Evolutionary conservation across 2,329 filamentous ascomycete species (phyloP).

Genomic region (Hymenoscyphus fructigenus): DNA sequence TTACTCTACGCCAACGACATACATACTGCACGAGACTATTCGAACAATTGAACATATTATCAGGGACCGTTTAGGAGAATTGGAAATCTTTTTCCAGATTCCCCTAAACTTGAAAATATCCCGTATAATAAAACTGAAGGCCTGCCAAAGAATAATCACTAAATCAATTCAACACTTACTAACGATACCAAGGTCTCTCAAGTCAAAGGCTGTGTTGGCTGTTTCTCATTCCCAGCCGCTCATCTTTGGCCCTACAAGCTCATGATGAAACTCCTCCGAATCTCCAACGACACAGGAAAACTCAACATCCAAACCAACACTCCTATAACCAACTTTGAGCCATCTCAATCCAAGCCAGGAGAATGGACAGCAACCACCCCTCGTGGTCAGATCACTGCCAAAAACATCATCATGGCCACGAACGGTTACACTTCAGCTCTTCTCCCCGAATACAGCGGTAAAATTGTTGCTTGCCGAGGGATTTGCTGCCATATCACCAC

Average conservation of each 20-base stretch:
- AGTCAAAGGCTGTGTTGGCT: constrained; percentile 21
- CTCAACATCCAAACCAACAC: constrained; percentile 56
- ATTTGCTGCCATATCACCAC: constrained; percentile 36
- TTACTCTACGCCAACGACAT: not conserved
- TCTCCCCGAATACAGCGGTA: constrained; percentile 47
- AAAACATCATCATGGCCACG: constrained; percentile 60
- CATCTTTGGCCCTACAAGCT: constrained; percentile 61
- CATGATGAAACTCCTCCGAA: constrained; percentile 50
- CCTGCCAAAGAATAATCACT: constrained; percentile 7
- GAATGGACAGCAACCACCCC: constrained; percentile 50
- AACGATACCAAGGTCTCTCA: constrained; percentile 18
- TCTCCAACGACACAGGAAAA: constrained; percentile 39
- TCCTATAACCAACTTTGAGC: constrained; percentile 38
- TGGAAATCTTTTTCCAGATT: too few relatives aligned
- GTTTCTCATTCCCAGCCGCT: constrained; percentile 17
- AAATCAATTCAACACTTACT: not conserved
- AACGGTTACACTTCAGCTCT: constrained; percentile 67
- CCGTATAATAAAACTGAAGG: not conserved
- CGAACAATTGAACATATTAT: constrained; percentile 18
- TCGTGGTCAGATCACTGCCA: constrained; percentile 53
- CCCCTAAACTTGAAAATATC: too few relatives aligned
- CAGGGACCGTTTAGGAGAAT: constrained; percentile 22
- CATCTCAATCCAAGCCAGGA: constrained; percentile 19
- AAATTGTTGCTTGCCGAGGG: constrained; percentile 60
- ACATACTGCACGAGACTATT: not conserved